Evolutionary conservation across 768 basidiomycete genomes (phyloP).

Genomic region (Cantharellus cinnabarinus): DNA sequence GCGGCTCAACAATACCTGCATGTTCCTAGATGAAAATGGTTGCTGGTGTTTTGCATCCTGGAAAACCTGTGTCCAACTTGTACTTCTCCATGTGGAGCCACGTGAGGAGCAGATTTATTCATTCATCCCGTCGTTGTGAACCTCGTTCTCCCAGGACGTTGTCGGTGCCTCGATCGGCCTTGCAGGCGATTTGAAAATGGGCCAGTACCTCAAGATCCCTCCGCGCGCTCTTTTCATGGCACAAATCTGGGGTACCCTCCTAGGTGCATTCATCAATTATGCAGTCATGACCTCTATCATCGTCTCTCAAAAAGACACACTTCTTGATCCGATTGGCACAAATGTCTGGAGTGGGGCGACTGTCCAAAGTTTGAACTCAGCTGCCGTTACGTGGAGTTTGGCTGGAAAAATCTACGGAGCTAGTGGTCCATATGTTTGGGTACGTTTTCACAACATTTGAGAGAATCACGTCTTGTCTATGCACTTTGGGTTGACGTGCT

Average conservation of each 20-base stretch:
- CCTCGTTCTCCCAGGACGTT: not conserved
- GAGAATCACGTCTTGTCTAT: slow-evolving; percentile 23
- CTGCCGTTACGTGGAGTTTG: slow-evolving; percentile 43
- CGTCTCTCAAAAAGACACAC: slow-evolving; percentile 15
- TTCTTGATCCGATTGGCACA: slow-evolving; percentile 32
- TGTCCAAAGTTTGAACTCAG: slow-evolving; percentile 32
- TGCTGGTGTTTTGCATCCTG: slow-evolving; percentile 8
- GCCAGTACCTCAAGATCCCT: slow-evolving; percentile 40
- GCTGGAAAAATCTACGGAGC: slow-evolving; percentile 36
- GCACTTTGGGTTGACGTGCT: not conserved
- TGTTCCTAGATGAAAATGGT: slow-evolving; percentile 7
- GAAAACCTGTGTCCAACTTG: slow-evolving; percentile 46
- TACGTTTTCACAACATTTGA: slow-evolving; percentile 10
- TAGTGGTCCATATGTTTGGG: slow-evolving; percentile 33
- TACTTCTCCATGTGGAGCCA: slow-evolving; percentile 22
- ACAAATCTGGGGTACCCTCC: slow-evolving; percentile 44
- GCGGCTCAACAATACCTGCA: no score
- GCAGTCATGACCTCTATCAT: slow-evolving; percentile 27
- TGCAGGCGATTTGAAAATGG: slow-evolving; percentile 19
- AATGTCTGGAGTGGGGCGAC: slow-evolving; percentile 42
- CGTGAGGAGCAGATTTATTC: not conserved
- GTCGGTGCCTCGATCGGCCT: slow-evolving; percentile 20
- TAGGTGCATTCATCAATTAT: slow-evolving; percentile 20
- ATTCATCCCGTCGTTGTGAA: not conserved
- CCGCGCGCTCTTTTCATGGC: slow-evolving; percentile 44